Conservation (phyloP, 1,284 basidiomycete species). For the Hypsizygus ulmarius region DNA sequence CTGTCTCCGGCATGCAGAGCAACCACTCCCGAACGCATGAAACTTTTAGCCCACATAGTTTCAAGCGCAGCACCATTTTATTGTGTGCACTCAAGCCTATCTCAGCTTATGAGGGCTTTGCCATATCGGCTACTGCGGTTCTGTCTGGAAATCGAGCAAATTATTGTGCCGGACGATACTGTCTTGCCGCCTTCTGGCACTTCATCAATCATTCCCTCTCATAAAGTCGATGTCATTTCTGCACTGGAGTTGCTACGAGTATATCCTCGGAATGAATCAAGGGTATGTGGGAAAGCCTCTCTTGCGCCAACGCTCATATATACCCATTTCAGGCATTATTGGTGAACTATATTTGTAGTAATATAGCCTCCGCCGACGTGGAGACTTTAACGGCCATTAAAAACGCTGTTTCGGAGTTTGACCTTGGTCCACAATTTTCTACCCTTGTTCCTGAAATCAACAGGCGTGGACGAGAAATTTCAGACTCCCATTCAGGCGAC, state of each 20-base stretch:
- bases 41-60: slow-evolving; percentile 40
- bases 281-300: slow-evolving; percentile 31
- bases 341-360: slow-evolving; percentile 21
- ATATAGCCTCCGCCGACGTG: slow-evolving; percentile 17
- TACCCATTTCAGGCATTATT: slow-evolving; percentile 16
- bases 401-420: slow-evolving; percentile 7
- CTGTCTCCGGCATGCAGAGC: slow-evolving; percentile 39
- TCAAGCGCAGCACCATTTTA: slow-evolving; percentile 20
- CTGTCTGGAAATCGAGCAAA: slow-evolving; percentile 26
- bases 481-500: not conserved
- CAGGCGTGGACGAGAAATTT: slow-evolving; percentile 5
- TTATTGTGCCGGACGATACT: slow-evolving; percentile 21
- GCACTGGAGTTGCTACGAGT: slow-evolving; percentile 30
- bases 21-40: slow-evolving; percentile 34
- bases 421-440: slow-evolving; percentile 9
- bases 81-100: slow-evolving; percentile 19
- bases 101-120: slow-evolving; percentile 21
- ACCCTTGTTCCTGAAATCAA: slow-evolving; percentile 13
- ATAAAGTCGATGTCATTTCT: slow-evolving; percentile 21
- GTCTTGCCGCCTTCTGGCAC: slow-evolving; percentile 11
- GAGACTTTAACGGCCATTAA: slow-evolving; percentile 15
- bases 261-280: slow-evolving; percentile 35
- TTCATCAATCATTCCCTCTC: slow-evolving; percentile 12
- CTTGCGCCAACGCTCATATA: not conserved
- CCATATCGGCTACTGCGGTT: slow-evolving; percentile 32